Base-by-base conservation (phyloP, 2,329 filamentous ascomycete species). In the Neofusicoccum umdonicola region DNA sequence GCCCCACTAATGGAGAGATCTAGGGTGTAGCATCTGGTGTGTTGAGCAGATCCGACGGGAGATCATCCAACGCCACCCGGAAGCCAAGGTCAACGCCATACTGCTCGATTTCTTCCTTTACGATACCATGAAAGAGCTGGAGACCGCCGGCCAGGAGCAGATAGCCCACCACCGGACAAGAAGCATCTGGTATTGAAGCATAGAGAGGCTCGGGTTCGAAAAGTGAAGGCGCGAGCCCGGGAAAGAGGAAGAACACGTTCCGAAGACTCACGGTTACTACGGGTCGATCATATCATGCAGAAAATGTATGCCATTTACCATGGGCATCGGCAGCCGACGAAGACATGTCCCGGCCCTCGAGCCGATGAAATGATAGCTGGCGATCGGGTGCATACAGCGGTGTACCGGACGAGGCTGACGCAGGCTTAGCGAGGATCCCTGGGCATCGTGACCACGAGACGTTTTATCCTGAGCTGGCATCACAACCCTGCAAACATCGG, bases 31-130 rank as follows among this genome's bases (percentile, higher is more conserved):
- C 72, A 97, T 99, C 69, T 98, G 94, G 93, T 95, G 92, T 67
- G 91, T 98, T 1, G 95, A 99, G 76, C 80, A 97, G 68, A 90
- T 99, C 68, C 84, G 88, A 62, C 85, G 90, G 39, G 91, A 97
- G 75, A 98, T 99, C 58, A 73, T 88, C 64, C 85, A 83, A 51
- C 78, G 86, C 13, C 87, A 97, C 71, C 91, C 93, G 0, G 87
- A 89, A 9, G 84, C 88, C 0, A 56, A 62, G 47, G 77, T 90
- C 67, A 99, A 99, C 74, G 93, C 95, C 31, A 92, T 98, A 44
- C 78, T 99, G 71, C 95, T 99, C 68, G 95, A 99, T 77, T 99
- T 98, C 79, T 97, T 97, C 77, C 81, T 99, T 63, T 99, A 99
- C 74, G 95, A 99, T 79, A 88, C 90, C 17, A 93, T 95, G 80